Evolutionary conservation across 192 early-diverging fungal species (phyloP).

Genomic region (Coemansia pectinata): DNA sequence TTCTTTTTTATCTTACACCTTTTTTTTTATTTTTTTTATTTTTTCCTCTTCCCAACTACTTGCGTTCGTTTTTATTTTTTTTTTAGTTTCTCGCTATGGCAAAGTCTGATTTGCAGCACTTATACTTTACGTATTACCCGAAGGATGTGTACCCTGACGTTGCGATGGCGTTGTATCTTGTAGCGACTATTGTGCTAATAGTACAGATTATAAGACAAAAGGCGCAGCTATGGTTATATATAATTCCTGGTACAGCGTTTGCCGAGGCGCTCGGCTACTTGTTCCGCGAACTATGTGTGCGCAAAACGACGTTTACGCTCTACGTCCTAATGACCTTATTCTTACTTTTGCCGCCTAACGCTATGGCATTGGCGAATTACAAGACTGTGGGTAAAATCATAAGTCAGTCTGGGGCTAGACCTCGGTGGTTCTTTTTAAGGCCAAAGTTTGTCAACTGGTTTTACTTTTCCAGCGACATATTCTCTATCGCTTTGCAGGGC

Average conservation of each 20-base stretch:
- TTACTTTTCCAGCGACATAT: slow-evolving; percentile 50
- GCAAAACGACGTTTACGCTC: slow-evolving; percentile 36
- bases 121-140: slow-evolving; percentile 47
- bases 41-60: background rate
- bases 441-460: slow-evolving; percentile 51
- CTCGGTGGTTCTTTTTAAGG: slow-evolving; percentile 28
- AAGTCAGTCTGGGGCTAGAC: background rate
- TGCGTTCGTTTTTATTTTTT: background rate
- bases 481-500: slow-evolving; percentile 53
- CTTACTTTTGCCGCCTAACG: slow-evolving; percentile 37
- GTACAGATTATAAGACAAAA: slow-evolving; percentile 16
- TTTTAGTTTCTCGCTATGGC: background rate
- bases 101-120: slow-evolving; percentile 11
- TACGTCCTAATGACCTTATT: slow-evolving; percentile 45
- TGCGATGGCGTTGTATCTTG: slow-evolving; percentile 21
- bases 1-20: background rate
- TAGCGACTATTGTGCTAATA: slow-evolving; percentile 10
- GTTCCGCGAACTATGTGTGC: slow-evolving; percentile 37
- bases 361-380: slow-evolving; percentile 45
- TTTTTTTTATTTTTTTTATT: background rate
- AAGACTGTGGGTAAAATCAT: slow-evolving; percentile 39
- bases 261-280: slow-evolving; percentile 36
- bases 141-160: slow-evolving; percentile 32
- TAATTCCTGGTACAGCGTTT: slow-evolving; percentile 35
- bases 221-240: slow-evolving; percentile 38